Evolutionary conservation across 2,329 filamentous ascomycete genomes (phyloP).

Genomic region (Botrytis sinoallii): DNA sequence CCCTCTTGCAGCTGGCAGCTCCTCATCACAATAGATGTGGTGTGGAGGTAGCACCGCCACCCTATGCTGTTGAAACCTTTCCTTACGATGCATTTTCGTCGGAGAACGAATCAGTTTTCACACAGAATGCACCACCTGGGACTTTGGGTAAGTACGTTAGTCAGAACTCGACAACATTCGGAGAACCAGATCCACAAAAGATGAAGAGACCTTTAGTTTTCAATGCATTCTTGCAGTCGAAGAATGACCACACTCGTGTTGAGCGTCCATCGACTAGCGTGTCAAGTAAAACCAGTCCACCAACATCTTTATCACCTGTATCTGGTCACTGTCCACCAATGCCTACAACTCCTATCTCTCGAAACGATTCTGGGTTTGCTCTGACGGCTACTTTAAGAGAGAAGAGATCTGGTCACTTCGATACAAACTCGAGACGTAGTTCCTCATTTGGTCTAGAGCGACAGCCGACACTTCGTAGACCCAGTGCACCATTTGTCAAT

Average conservation of each 20-base stretch:
- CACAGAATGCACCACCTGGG: slow-evolving; percentile 64
- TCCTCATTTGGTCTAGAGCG: slow-evolving; percentile 87
- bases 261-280: slow-evolving; percentile 77
- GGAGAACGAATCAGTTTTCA: slow-evolving; percentile 79
- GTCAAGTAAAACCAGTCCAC: slow-evolving; percentile 59
- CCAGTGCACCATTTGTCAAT: slow-evolving; percentile 71
- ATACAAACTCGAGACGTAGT: slow-evolving; percentile 72
- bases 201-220: slow-evolving; percentile 66
- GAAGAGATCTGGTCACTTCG: slow-evolving; percentile 91
- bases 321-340: slow-evolving; percentile 75
- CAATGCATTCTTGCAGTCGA: slow-evolving; percentile 84
- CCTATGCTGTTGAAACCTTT: slow-evolving; percentile 89
- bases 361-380: slow-evolving; percentile 88
- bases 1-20: slow-evolving; percentile 83
- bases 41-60: slow-evolving; percentile 81
- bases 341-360: slow-evolving; percentile 74
- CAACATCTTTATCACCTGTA: slow-evolving; percentile 68
- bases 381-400: slow-evolving; percentile 82
- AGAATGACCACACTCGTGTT: slow-evolving; percentile 60
- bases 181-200: slow-evolving; percentile 50
- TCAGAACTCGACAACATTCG: slow-evolving; percentile 86
- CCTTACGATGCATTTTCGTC: slow-evolving; percentile 87
- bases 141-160: slow-evolving; percentile 82
- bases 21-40: slow-evolving; percentile 86
- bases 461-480: slow-evolving; percentile 62